Evolutionary conservation across 176 grass and related monocot genomes (phyloP), one percentile per base, ranked within the genome.

Genomic region (Musa schizocarpa): DNA sequence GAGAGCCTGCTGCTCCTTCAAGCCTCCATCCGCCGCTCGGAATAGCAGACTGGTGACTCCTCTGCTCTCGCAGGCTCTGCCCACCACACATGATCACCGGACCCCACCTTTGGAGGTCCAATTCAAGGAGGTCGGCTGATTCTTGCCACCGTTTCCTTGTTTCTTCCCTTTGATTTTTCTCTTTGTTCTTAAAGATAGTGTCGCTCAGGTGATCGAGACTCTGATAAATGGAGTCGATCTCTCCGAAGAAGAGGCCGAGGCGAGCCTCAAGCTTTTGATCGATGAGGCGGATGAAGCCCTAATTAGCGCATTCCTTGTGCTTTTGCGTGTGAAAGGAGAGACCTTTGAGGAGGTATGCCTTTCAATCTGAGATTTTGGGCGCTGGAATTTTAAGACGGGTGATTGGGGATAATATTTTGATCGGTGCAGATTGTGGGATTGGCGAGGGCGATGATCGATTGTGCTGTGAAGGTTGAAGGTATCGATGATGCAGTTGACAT

Each of bases 321-420:
- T 99, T 63, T 84, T 99, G 74, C 80, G 95, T 34, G 88, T 86
- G 79, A 99, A 99, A 86, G 91, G 95, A 71, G 95, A 99, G 78
- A 99, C 90, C 58, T 99, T 82, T 73, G 88, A 99, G 50, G 91
- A 99, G 93, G 93, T 90, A 27, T 8, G 16, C 19, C 51, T 68
- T 23, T 26, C 5, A 9, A 50, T 51, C 24, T 51, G 54, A 12
- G 54, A 65, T 59, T 2, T 62, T 11, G 50, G 20, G 13, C 34
- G 13, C 24, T 29, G n/a, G 11, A 53, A 29, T 62, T 27, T 50
- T 26, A 17, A 50, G 20, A 53, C 13, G 55, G 20, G 6, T 34
- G 12, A 14, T 24, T 52, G 43, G 3, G 72, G 1, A 11, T 22
- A 9, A 10, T 72, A 11, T 51, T 76, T 53, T 17, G 21, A 68